Conservation (phyloP, 345 rosid species). For the Rhodamnia argentea region DNA sequence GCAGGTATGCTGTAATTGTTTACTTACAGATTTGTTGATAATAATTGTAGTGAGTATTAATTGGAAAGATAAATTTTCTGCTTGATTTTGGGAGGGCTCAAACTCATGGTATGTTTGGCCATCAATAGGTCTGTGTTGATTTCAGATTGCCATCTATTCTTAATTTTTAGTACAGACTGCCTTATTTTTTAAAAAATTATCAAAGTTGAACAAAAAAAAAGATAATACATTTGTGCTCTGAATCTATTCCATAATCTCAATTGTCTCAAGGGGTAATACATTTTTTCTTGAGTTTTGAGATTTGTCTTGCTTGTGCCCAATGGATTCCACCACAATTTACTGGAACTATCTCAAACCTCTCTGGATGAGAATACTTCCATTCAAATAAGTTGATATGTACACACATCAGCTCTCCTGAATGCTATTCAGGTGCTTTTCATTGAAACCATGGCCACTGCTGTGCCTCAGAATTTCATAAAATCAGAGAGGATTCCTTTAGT, state of each 20-base stretch:
- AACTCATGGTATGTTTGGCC: background rate
- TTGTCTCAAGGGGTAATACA: background rate
- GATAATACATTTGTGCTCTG: background rate
- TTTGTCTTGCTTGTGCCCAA: background rate
- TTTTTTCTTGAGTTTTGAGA: background rate
- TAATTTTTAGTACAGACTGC: background rate
- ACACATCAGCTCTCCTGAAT: background rate
- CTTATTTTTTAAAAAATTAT: background rate
- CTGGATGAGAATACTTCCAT: background rate
- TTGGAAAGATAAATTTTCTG: background rate
- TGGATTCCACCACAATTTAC: background rate
- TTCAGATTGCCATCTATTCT: background rate
- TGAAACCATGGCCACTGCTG: background rate
- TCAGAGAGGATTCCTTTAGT: background rate
- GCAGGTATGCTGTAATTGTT: constrained; percentile 37
- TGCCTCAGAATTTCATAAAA: background rate
- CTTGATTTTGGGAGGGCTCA: background rate
- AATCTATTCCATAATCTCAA: background rate
- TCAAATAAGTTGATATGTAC: background rate
- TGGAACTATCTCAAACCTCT: background rate
- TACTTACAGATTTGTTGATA: background rate
- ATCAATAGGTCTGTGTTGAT: background rate
- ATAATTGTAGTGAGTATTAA: background rate
- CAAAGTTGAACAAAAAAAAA: background rate
- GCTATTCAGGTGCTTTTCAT: background rate